phyloP scores from a whole-genome alignment of 371 early-diverging fungal species.

The Mortierella sp. region DNA sequence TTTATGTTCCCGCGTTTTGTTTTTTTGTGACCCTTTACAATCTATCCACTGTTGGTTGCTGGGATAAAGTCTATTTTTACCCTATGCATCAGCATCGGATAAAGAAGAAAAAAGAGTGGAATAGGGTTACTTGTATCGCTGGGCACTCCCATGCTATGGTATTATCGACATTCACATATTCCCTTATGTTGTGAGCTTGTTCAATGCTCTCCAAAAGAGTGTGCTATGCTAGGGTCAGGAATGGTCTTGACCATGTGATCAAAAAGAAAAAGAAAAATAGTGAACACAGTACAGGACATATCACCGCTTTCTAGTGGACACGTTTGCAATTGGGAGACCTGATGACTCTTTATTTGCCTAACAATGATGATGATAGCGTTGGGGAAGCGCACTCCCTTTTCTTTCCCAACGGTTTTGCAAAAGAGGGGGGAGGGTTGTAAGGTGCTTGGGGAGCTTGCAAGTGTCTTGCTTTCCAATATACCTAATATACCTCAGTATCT shows the following conservation, averaged over 20 bases:
- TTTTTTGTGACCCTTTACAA: not conserved
- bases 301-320: not conserved
- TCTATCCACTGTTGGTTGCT: not conserved
- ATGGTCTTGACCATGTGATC: conserved; percentile 3
- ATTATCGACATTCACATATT: too few species aligned
- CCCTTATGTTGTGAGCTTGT: too few species aligned
- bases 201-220: too few species aligned
- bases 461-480: too few species aligned
- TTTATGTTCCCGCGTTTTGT: conserved; percentile 4
- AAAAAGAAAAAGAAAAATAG: too few species aligned
- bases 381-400: not conserved
- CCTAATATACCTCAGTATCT: not conserved
- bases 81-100: not conserved
- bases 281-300: too few species aligned
- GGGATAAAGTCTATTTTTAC: conserved; percentile 5
- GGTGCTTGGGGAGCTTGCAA: not conserved
- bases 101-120: too few species aligned
- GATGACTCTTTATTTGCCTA: not conserved
- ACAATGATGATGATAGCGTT: too few species aligned
- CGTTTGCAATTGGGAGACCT: not conserved
- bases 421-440: not conserved
- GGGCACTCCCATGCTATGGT: not conserved
- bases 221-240: too few species aligned
- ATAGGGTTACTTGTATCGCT: not conserved
- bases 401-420: not conserved